A percentile compares a stretch with the other conserved stretches of the same genome.
Evolutionary conservation across 768 basidiomycete genomes (phyloP).

Genomic region (Leccinum longicurvipes): DNA sequence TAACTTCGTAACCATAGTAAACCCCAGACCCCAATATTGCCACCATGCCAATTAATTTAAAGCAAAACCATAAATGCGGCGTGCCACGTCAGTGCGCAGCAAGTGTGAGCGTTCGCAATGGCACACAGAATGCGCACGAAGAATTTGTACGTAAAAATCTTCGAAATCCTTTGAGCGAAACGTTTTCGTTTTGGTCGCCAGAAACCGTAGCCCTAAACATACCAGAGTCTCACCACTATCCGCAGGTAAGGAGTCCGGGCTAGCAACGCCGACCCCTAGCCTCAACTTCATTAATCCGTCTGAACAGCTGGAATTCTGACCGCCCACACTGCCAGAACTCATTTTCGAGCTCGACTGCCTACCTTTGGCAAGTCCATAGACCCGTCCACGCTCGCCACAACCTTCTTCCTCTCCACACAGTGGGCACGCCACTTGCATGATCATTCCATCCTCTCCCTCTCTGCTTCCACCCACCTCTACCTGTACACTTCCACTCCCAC

Average conservation of each 20-base stretch:
- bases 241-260: neutral
- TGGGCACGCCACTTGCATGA: too few species aligned
- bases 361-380: too few species aligned
- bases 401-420: too few species aligned
- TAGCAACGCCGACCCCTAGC: neutral
- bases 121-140: neutral
- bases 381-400: too few species aligned
- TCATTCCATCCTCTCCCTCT: too few species aligned
- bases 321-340: too few species aligned
- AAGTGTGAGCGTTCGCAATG: neutral
- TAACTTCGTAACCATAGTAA: neutral
- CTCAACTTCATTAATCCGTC: too few species aligned
- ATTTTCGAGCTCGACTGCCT: too few species aligned
- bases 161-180: neutral
- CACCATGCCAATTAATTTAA: neutral
- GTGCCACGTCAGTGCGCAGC: neutral
- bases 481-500: too few species aligned
- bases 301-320: too few species aligned
- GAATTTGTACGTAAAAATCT: neutral
- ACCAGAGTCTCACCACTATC: too few species aligned
- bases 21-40: neutral
- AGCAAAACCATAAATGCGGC: neutral
- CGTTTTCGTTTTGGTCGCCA: neutral
- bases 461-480: too few species aligned
- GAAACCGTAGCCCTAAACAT: neutral